Base-by-base conservation (phyloP, 129 eudicot genomes). In the Tanacetum coccineum region DNA sequence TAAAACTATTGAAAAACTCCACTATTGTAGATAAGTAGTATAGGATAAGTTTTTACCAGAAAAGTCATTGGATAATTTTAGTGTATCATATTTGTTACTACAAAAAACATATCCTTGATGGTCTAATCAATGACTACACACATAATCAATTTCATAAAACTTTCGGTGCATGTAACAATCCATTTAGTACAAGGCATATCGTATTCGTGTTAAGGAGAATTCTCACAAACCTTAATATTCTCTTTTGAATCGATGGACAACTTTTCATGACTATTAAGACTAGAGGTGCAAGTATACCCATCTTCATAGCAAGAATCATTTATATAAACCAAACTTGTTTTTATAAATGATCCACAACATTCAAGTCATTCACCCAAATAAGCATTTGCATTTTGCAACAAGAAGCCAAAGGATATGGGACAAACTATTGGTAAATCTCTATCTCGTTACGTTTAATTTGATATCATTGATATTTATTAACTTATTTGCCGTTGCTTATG, bases 341-440 rank as follows among this genome's bases (percentile, higher is more conserved):
- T n/a, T n/a, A 67, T 67, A 67, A 60, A 75, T 75, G 17, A 14
- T 9, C 53, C 26, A 56, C 50, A 75, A 13, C 25, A 62, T 18
- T 25, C 70, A 68, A 40, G 19, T 52, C 75, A 57, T 66, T 36
- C 70, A 12, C 77, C 12, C 28, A 19, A 18, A 3, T 14, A 68
- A 51, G 59, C 13, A 22, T 59, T 68, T 68, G 44, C 69, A 75
- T n/a, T n/a, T n/a, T n/a, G n/a, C n/a, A n/a, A n/a, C n/a, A n/a
- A 71, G 61, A 71, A 61, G 61, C 76, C 61, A 50, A 60, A 60
- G 52, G 45, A 60, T 21, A 75, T 75, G 80, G 80, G 80, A 8
- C 80, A 75, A 68, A 52, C 75, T 61, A 36, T 75, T 68, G 80
- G 81, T 78, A 72, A 64, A 13, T 58, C 66, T 20, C n/a, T 14